Evolutionary conservation across 768 basidiomycete genomes (phyloP).

Genomic region (Pholiota microspora): DNA sequence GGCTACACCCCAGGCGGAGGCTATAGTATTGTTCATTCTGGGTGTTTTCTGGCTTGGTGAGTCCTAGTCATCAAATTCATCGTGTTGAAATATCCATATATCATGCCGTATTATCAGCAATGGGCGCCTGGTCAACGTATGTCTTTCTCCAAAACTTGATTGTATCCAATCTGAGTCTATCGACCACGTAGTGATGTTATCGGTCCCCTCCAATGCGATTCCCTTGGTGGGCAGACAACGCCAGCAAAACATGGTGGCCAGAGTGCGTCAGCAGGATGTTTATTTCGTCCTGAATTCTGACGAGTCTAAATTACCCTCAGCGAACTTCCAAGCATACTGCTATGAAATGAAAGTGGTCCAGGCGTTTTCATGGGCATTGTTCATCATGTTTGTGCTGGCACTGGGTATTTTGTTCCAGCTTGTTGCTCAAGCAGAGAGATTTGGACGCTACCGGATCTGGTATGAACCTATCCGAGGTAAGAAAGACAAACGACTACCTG

Average conservation of each 20-base stretch:
- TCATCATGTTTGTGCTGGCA: constrained; percentile 45
- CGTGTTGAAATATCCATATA: too few relatives aligned
- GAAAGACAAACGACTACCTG: constrained; percentile 6
- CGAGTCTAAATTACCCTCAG: constrained; percentile 32
- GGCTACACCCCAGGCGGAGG: constrained; percentile 67
- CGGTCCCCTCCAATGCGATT: constrained; percentile 59
- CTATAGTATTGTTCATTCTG: constrained; percentile 48
- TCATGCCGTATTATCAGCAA: constrained; percentile 41
- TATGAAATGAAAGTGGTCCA: constrained; percentile 80
- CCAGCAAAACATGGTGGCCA: constrained; percentile 52
- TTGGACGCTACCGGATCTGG: constrained; percentile 57
- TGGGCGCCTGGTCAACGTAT: constrained; percentile 75
- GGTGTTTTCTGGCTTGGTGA: constrained; percentile 69
- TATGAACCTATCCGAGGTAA: constrained; percentile 52
- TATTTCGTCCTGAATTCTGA: not conserved
- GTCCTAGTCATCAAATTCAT: constrained; percentile 27
- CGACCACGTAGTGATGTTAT: constrained; percentile 65
- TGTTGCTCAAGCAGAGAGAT: constrained; percentile 50
- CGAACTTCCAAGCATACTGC: constrained; percentile 55
- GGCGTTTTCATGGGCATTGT: constrained; percentile 76
- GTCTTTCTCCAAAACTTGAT: not conserved
- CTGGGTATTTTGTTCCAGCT: constrained; percentile 57
- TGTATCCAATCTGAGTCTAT: constrained; percentile 4
- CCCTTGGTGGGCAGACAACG: constrained; percentile 37
- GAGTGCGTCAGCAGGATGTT: constrained; percentile 38